Conservation (phyloP, 2,329 filamentous ascomycete genomes). For the Alternaria brassicicola region DNA sequence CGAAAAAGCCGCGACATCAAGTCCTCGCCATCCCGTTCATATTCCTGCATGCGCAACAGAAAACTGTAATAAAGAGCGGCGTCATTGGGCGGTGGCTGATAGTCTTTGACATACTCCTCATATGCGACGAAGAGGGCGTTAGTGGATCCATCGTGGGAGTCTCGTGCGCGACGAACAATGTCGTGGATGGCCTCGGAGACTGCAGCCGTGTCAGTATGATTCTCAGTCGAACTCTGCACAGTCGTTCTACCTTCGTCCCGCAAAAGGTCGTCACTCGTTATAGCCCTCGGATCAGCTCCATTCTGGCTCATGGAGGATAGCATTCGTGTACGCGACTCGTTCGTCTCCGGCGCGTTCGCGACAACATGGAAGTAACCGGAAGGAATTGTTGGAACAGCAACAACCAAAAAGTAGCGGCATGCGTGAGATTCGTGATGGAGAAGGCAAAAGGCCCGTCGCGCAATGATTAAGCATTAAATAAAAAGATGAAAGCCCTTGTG, state of each 20-base stretch:
- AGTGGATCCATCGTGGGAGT: conserved; percentile 67
- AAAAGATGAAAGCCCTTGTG: conserved; percentile 19
- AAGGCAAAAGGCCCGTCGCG: conserved; percentile 3
- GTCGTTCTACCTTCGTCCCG: background rate
- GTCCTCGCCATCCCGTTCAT: conserved; percentile 37
- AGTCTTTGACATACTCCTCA: conserved; percentile 72
- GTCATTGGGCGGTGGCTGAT: conserved; percentile 73
- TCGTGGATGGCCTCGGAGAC: conserved; percentile 81
- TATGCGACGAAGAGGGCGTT: conserved; percentile 83
- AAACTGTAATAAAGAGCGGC: conserved; percentile 79
- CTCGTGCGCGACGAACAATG: conserved; percentile 74
- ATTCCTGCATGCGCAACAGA: conserved; percentile 70
- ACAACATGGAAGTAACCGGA: conserved; percentile 45
- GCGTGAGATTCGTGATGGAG: conserved; percentile 6
- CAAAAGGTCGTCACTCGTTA: conserved; percentile 42
- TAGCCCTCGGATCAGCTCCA: conserved; percentile 48
- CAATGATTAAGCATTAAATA: conserved; percentile 34
- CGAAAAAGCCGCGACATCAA: conserved; percentile 73
- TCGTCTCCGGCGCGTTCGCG: conserved; percentile 48
- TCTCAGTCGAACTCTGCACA: too few species aligned
- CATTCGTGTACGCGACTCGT: conserved; percentile 50
- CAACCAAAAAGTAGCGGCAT: conserved; percentile 12
- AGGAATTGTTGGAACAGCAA: conserved; percentile 5
- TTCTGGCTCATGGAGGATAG: conserved; percentile 47
- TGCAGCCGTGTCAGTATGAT: conserved; percentile 43